Evolutionary conservation across 139 green algal genomes (phyloP).

Genomic region (Yamagishiella unicocca): DNA sequence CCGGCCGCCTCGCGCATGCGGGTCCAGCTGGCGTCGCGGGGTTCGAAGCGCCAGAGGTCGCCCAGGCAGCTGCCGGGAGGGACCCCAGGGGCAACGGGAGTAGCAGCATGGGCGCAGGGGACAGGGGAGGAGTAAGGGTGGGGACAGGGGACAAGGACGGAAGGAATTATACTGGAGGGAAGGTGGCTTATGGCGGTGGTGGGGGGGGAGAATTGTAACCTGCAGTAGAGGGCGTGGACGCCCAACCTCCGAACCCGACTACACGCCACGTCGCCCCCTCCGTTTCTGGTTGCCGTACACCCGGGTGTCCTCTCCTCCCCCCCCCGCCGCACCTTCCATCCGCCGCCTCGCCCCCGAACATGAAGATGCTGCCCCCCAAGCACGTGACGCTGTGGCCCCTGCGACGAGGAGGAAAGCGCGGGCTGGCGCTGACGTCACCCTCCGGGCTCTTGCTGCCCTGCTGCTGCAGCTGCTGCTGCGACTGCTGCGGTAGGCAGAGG

Average conservation of each 20-base stretch:
- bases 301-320: not conserved
- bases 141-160: not conserved
- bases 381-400: conserved; percentile 28
- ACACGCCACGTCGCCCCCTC: no score
- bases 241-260: no score
- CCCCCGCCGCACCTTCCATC: not conserved
- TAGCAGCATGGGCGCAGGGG: not conserved
- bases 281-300: no score
- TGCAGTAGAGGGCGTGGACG: no score
- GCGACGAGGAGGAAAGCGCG: not conserved
- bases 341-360: conserved; percentile 34
- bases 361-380: conserved; percentile 17
- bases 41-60: conserved; percentile 45
- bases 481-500: not conserved
- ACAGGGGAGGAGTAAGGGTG: not conserved
- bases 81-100: not conserved
- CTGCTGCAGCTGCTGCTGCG: not conserved
- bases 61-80: conserved; percentile 3
- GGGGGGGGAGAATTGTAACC: no score
- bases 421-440: not conserved
- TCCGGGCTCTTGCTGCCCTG: not conserved
- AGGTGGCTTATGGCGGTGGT: no score
- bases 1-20: not conserved
- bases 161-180: no score
- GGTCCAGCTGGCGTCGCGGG: not conserved